Evolutionary conservation across 2,329 filamentous ascomycete genomes (phyloP).

Genomic region (Trichoderma guizhouense): DNA sequence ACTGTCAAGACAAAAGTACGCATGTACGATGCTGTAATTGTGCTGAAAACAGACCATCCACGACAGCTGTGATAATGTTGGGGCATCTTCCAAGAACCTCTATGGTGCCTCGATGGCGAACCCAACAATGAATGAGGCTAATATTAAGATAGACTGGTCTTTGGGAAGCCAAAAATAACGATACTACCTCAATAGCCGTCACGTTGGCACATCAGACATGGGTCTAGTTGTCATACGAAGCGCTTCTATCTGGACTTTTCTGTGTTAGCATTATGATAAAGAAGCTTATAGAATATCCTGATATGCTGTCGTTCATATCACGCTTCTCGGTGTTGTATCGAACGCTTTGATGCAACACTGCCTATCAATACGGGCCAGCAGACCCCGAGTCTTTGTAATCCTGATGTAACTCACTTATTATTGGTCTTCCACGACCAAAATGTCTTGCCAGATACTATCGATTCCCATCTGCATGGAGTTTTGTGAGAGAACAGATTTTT

Average conservation of each 20-base stretch:
- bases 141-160: not conserved
- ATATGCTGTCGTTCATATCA: not conserved
- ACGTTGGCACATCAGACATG: not conserved
- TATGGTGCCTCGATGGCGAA: not conserved
- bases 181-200: not conserved
- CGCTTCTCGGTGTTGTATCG: not conserved
- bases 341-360: not conserved
- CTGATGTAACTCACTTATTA: not conserved
- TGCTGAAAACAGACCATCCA: not conserved
- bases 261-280: not conserved
- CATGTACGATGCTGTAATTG: not conserved
- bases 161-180: not conserved
- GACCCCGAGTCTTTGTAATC: not conserved
- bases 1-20: constrained; percentile 8
- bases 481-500: not conserved
- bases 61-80: not conserved
- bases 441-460: too few relatives aligned
- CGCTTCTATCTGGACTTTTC: not conserved
- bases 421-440: not conserved
- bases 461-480: not conserved
- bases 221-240: not conserved
- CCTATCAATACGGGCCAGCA: not conserved
- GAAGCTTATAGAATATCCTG: not conserved
- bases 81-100: not conserved
- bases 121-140: not conserved